Percentiles rank a stretch among this genome's conserved stretches.
Conservation (phyloP, 208 protist genomes). For the Trichomonas vaginalis region DNA sequence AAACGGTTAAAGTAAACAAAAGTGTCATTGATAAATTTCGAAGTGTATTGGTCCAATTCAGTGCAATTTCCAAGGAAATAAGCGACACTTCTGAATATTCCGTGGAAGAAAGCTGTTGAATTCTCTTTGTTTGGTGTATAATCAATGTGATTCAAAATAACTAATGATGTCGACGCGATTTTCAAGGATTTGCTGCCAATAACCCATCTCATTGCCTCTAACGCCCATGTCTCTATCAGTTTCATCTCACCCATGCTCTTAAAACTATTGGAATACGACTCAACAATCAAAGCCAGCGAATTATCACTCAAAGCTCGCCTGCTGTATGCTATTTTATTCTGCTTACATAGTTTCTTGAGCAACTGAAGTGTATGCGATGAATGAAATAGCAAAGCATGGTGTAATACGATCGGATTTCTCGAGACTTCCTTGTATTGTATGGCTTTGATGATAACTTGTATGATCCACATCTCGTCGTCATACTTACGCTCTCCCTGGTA, state of each 20-base stretch:
- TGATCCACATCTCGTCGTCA: slow-evolving; percentile 6
- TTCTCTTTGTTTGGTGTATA: not conserved
- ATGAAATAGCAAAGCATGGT: not conserved
- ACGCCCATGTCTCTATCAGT: not conserved
- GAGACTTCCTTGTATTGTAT: too few species aligned
- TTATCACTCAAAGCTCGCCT: not conserved
- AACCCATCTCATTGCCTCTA: not conserved
- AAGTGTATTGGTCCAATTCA: not conserved
- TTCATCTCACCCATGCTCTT: not conserved
- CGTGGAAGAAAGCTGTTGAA: not conserved
- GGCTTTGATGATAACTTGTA: not conserved
- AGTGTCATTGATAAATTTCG: not conserved
- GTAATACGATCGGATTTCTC: not conserved
- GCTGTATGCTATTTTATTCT: not conserved
- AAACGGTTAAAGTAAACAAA: not conserved
- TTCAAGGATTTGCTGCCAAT: not conserved
- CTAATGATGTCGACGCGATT: not conserved
- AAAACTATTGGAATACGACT: not conserved
- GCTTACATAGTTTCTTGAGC: not conserved
- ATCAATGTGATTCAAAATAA: not conserved
- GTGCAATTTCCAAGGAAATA: not conserved
- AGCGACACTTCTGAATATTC: not conserved
- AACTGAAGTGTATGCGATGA: not conserved
- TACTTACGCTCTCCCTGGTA: not conserved
- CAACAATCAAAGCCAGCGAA: not conserved